phyloP scores from a whole-genome alignment of 2,329 filamentous ascomycete genomes.

The Colletotrichum falcatum region DNA sequence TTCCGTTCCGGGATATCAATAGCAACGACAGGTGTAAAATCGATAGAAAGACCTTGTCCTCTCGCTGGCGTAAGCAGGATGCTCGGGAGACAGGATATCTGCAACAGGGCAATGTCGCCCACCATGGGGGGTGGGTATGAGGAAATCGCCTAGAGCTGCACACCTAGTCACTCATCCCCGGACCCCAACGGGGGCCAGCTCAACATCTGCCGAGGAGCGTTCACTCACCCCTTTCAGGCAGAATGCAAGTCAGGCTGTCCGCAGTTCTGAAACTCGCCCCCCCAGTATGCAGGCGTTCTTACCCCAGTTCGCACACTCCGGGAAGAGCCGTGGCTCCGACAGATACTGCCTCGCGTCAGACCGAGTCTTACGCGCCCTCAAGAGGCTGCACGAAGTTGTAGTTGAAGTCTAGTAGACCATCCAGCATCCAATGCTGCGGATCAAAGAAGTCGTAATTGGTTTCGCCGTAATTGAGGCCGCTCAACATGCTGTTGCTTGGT shows the following conservation, averaged over 20 bases:
- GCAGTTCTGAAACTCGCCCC: slow-evolving; percentile 30
- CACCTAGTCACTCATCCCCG: slow-evolving; percentile 36
- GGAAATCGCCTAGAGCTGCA: slow-evolving; percentile 38
- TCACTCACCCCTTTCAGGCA: slow-evolving; percentile 37
- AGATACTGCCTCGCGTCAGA: neutral
- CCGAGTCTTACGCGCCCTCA: slow-evolving; percentile 61
- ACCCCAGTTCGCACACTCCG: neutral
- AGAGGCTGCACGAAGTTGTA: slow-evolving; percentile 70
- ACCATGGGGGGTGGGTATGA: slow-evolving; percentile 21
- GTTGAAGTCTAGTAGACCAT: slow-evolving; percentile 85
- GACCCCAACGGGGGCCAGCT: slow-evolving; percentile 30
- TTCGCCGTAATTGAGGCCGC: slow-evolving; percentile 69
- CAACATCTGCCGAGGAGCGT: slow-evolving; percentile 35
- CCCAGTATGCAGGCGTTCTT: slow-evolving; percentile 10
- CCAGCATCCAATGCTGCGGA: slow-evolving; percentile 92
- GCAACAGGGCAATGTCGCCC: slow-evolving; percentile 17
- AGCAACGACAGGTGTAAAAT: slow-evolving; percentile 21
- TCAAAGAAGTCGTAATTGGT: slow-evolving; percentile 90
- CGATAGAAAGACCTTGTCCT: slow-evolving; percentile 8
- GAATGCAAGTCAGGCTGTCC: slow-evolving; percentile 16
- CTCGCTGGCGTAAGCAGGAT: slow-evolving; percentile 9
- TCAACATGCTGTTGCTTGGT: slow-evolving; percentile 59
- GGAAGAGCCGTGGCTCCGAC: neutral
- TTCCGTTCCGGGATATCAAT: slow-evolving; percentile 26
- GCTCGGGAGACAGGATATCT: slow-evolving; percentile 11